phyloP scores from a whole-genome alignment of 2,329 filamentous ascomycete species.

The Fusarium circinatum region DNA sequence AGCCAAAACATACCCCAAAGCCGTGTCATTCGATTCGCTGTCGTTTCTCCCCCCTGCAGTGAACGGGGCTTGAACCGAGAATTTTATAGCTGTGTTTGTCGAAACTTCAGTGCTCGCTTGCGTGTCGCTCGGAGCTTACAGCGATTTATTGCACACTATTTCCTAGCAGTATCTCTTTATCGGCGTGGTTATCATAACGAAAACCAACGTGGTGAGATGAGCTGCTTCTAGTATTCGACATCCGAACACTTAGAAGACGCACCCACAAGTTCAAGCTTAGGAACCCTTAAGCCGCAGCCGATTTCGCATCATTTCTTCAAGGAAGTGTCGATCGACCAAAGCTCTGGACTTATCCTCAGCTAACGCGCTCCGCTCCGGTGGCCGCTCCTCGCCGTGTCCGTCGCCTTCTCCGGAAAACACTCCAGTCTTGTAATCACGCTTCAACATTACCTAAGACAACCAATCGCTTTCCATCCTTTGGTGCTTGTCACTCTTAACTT shows the following conservation, averaged over 20 bases:
- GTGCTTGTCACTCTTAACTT: constrained; percentile 20
- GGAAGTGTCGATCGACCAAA: constrained; percentile 21
- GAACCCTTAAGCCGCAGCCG: background rate
- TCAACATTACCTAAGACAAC: constrained; percentile 23
- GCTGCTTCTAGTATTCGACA: constrained; percentile 21
- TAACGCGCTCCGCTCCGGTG: constrained; percentile 22
- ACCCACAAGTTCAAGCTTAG: background rate
- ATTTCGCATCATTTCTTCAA: constrained; percentile 14
- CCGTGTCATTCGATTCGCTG: constrained; percentile 41
- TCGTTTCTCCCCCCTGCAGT: background rate
- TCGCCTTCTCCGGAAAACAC: constrained; percentile 34
- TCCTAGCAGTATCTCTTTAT: constrained; percentile 1
- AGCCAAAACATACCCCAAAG: constrained; percentile 27
- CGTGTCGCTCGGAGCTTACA: constrained; percentile 11
- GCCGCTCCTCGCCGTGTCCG: constrained; percentile 34
- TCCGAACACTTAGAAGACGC: constrained; percentile 17
- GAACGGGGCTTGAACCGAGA: constrained; percentile 1
- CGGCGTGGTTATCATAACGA: background rate
- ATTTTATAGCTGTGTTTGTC: constrained; percentile 16
- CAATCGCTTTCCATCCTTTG: constrained; percentile 23
- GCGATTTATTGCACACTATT: constrained; percentile 31
- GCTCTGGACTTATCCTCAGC: constrained; percentile 27
- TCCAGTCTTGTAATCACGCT: constrained; percentile 19
- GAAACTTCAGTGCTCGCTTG: constrained; percentile 26
- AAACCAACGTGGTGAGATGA: constrained; percentile 17